Evolutionary conservation across 2,329 filamentous ascomycete species (phyloP), one percentile per base, ranked within the genome.

Genomic region (Hypoxylon sp.): DNA sequence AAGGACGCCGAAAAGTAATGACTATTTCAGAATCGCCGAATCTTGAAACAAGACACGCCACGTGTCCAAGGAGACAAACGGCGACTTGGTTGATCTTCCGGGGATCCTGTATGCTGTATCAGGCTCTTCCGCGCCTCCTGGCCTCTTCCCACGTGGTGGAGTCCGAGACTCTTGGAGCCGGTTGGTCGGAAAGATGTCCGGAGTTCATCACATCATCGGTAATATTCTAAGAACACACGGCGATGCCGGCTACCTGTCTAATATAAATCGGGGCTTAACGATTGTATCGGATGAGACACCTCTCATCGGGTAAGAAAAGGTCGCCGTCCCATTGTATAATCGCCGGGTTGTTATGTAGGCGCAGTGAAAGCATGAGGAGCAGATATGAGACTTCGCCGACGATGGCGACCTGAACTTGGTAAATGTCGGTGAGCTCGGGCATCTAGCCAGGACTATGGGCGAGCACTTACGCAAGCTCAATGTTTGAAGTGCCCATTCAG

Each of bases 351-450:
- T 17, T 29, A 26, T 37, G 17, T 24, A 63, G 9, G 24, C 10
- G 31, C 31, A 9, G 37, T 19, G 39, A 24, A 35, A 10, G 19
- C 8, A 53, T n/a, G 19, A 63, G 44, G 54, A 55, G 24, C 50
- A 39, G 5, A 55, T 17, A 29, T 58, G 61, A 68, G 22, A 64
- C 66, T 14, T 48, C 22, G 46, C 46, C 55, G 29, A 60, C 10
- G 37, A 19, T 48, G 22, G 39, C 37, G 29, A 17, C 39, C n/a
- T 53, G 13, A 2, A 29, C 19, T 26, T 9, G 39, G 37, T 29
- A 50, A 42, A 51, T 46, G 51, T 44, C 59, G 59, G 64, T 67
- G 64, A 63, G 54, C n/a, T 63, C 64, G 59, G 59, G 26, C 42
- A 67, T 9, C 44, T 58, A 37, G 31, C 11, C 9, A 22, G 29